Evolutionary conservation across 805 yeast genomes (phyloP).

Genomic region (Tetrapisispora iriomotensis): DNA sequence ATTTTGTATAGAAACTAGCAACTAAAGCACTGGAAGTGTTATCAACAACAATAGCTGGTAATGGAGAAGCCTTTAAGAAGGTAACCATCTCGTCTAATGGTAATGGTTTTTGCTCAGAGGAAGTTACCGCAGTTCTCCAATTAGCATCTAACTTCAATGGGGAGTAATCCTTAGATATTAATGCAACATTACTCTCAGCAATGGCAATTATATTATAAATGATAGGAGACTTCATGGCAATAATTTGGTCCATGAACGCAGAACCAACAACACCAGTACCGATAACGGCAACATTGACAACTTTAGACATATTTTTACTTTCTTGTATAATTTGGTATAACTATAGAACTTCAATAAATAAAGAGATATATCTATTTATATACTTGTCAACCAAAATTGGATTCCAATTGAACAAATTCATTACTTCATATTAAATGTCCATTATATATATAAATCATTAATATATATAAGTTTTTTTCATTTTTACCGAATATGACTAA

Average conservation of each 20-base stretch:
- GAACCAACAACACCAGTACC: slow-evolving; percentile 96
- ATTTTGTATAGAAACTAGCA: slow-evolving; percentile 67
- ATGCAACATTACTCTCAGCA: slow-evolving; percentile 64
- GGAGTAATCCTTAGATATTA: slow-evolving; percentile 56
- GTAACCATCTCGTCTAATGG: slow-evolving; percentile 48
- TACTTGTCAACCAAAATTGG: no score
- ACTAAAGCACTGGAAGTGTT: slow-evolving; percentile 80
- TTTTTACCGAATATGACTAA: no score
- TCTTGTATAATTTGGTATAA: background rate
- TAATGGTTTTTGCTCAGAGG: slow-evolving; percentile 39
- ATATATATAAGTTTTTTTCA: no score
- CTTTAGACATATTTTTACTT: slow-evolving; percentile 31
- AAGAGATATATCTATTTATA: background rate
- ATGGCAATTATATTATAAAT: slow-evolving; percentile 69
- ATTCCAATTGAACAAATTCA: no score
- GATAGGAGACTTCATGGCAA: slow-evolving; percentile 48
- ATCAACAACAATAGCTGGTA: slow-evolving; percentile 80
- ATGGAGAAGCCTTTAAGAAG: slow-evolving; percentile 54
- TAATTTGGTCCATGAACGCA: slow-evolving; percentile 76
- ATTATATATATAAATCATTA: no score
- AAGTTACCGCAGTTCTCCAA: slow-evolving; percentile 43
- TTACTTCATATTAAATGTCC: no score
- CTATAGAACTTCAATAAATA: background rate
- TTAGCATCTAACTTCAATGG: slow-evolving; percentile 50
- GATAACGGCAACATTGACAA: slow-evolving; percentile 61